A percentile compares a stretch with the other conserved stretches of the same genome.
Conservation (phyloP, 345 rosid genomes). For the Brassica napus region DNA sequence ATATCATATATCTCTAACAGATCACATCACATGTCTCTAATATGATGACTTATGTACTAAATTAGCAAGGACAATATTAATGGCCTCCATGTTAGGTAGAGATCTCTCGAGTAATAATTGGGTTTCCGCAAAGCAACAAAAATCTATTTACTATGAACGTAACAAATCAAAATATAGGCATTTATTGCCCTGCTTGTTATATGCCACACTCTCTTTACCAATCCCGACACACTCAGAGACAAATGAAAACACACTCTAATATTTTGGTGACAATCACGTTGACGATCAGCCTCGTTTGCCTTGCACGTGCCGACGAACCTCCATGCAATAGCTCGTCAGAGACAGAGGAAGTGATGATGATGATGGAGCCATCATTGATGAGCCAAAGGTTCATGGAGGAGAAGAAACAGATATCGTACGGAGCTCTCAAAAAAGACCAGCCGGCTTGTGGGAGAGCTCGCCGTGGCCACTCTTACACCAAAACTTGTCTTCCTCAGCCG, state of each 20-base stretch:
- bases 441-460: neutral
- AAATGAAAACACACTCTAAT: neutral
- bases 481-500: neutral
- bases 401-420: neutral
- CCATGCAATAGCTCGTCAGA: neutral
- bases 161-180: too few species aligned
- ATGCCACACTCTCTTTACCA: neutral
- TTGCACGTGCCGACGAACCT: neutral
- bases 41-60: neutral
- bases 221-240: neutral
- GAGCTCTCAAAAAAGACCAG: neutral
- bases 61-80: neutral
- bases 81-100: too few species aligned
- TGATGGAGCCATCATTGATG: neutral
- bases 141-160: too few species aligned
- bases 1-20: neutral
- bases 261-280: neutral
- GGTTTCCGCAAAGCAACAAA: too few species aligned
- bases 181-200: too few species aligned
- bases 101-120: too few species aligned
- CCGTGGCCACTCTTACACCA: neutral
- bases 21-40: neutral
- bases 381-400: neutral
- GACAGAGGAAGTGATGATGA: neutral
- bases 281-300: constrained; percentile 1